Evolutionary conservation across 2,329 filamentous ascomycete genomes (phyloP), one percentile per base, ranked within the genome.

Genomic region (Aspergillus awamori): DNA sequence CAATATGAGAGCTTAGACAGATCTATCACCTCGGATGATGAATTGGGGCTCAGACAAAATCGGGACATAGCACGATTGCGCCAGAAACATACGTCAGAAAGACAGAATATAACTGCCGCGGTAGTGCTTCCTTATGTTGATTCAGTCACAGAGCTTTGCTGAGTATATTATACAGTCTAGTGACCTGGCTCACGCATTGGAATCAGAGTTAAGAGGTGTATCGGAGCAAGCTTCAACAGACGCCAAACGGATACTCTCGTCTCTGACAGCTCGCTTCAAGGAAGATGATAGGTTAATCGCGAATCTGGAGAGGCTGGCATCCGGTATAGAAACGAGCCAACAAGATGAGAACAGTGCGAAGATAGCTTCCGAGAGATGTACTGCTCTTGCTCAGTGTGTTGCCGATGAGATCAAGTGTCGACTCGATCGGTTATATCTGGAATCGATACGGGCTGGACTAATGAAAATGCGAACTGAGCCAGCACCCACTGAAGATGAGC

Each of bases 341-440:
- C 69, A 74, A 43, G 71, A 76, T 62, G 69, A 66, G 17, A 65
- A 67, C 15, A 67, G 68, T 8, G 62, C 71, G 20, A 72, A 73
- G 53, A 69, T 68, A 53, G 67, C 72, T 7, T 62, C 60, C 8
- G 64, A 72, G n/a, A 65, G 79, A 13, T 69, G 69, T 43, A 60
- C 63, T 4, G 60, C 68, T 15, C 69, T 79, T 17, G 72, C 76
- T 8, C 67, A 70, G 47, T 73, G 71, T 54, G 67, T 69, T 26
- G 70, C 74, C 1, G 75, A 77, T 61, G 76, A 78, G 59, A 73
- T 79, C 48, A 72, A 74, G 59, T 71, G 67, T 53, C 77, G 76
- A 26, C 70, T 79, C 10, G 77, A 79, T 65, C 73, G 77, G 58
- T 55, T 78, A 36, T 79, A 78, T 62, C 62, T 79, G 20, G 75